Evolutionary conservation across 306 rosid genomes (phyloP), one percentile per base, ranked within the genome.

Genomic region (Astragalus membranaceus): DNA sequence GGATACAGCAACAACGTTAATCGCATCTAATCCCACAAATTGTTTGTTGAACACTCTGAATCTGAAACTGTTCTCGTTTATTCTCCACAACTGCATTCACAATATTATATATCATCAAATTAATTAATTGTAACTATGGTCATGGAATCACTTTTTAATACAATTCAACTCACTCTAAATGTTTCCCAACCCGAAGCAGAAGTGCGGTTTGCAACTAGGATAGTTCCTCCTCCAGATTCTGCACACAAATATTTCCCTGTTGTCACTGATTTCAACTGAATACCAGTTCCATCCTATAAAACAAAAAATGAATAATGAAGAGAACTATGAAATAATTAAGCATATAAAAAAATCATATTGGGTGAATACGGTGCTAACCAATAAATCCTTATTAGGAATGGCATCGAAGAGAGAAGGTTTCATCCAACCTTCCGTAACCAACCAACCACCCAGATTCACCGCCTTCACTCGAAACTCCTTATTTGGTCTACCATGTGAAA

Each of bases 391-490:
- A 76, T 88, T 88, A 55, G 88, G 88, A 56, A 91, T 88, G 54
- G 81, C 91, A 56, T 88, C 93, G 11, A 91, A 88, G 30, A 91
- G 93, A 60, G 91, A 83, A 69, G 96, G 97, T 75, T 88, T 84
- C 3, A 91, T 91, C 97, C 96, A 91, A 67, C 96, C 97, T 79
- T 91, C 97, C 4, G 91, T 84, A 4, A 88, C 91, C 1, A 91
- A 77, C 96, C 97, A 91, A 17, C 96, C 96, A 42, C 97, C 97
- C 1, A 91, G 73, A 67, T 82, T 88, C 43, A 91, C 96, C 6
- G 96, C 89, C 77, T 10, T 88, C 8, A 87, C 64, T 49, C 39
- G 20, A 69, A 73, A 74, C 10, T 42, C 48, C 0, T 49, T 55
- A 70, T 49, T 7, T 7, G 4, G 3, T 29, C 64, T 83, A 32